A percentile compares a stretch with the other conserved stretches of the same genome.
phyloP scores from a whole-genome alignment of 495 filamentous ascomycete genomes.

The Aspergillus leporis region DNA sequence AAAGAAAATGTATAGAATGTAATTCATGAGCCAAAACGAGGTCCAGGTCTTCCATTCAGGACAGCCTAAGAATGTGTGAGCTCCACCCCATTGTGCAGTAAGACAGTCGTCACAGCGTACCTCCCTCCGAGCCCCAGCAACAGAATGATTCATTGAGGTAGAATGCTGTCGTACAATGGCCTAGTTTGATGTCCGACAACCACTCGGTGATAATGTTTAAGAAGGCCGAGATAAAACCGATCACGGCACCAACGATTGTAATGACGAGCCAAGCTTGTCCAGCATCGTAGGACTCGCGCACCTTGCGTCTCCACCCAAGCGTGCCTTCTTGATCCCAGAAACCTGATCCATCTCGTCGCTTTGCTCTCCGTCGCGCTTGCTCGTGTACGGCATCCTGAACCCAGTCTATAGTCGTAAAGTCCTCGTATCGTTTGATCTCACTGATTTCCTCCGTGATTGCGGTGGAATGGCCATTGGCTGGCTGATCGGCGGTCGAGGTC shows the following conservation, averaged over 20 bases:
- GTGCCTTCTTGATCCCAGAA: constrained; percentile 73
- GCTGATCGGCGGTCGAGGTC: constrained; percentile 53
- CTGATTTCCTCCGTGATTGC: constrained; percentile 92
- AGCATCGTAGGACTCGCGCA: constrained; percentile 89
- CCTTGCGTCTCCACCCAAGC: constrained; percentile 77
- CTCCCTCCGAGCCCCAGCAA: constrained; percentile 94
- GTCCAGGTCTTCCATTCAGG: constrained; percentile 91
- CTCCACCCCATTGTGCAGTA: neutral
- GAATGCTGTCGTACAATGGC: constrained; percentile 91
- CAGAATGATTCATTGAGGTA: constrained; percentile 98
- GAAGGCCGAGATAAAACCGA: constrained; percentile 90
- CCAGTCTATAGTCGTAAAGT: constrained; percentile 99
- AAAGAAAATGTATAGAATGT: constrained; percentile 85
- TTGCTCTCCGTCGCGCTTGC: constrained; percentile 74
- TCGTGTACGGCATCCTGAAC: constrained; percentile 95
- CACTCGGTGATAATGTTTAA: constrained; percentile 97
- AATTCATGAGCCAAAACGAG: constrained; percentile 73
- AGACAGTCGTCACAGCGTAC: constrained; percentile 39
- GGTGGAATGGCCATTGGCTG: constrained; percentile 43
- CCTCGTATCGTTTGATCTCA: constrained; percentile 96
- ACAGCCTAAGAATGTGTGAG: constrained; percentile 57
- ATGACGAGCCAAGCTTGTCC: constrained; percentile 98
- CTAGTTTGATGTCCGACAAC: constrained; percentile 93
- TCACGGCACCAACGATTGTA: constrained; percentile 87
- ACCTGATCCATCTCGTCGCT: constrained; percentile 69